Conservation (phyloP, 2,329 filamentous ascomycete genomes). For the Monosporascus ibericus region DNA sequence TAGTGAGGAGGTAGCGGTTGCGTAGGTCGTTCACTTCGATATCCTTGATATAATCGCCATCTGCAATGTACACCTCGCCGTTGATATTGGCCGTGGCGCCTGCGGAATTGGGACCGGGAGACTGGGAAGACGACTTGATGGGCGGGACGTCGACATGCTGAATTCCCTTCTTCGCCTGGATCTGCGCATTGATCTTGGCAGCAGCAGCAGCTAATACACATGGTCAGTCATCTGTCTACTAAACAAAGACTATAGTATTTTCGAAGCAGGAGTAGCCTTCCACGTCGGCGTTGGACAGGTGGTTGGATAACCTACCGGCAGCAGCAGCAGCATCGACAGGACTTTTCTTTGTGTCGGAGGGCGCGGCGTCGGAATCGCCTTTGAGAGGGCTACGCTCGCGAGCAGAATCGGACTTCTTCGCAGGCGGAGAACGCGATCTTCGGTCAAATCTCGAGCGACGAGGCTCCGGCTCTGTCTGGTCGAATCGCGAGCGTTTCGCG, state of each 20-base stretch:
- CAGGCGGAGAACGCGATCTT: conserved; percentile 77
- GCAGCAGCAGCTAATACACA: conserved; percentile 67
- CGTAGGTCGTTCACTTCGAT: conserved; percentile 98
- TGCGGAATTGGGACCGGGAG: conserved; percentile 31
- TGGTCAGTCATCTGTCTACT: conserved; percentile 18
- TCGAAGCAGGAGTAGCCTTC: conserved; percentile 4
- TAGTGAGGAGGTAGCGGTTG: conserved; percentile 94
- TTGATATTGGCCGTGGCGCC: conserved; percentile 56
- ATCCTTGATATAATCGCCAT: conserved; percentile 97
- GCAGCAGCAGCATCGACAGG: conserved; percentile 67
- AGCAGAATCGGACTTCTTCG: conserved; percentile 58
- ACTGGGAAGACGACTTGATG: conserved; percentile 53
- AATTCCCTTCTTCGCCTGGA: conserved; percentile 81
- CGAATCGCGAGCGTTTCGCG: conserved; percentile 85
- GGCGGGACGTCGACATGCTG: conserved; percentile 88
- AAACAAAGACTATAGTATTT: neutral
- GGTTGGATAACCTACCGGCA: conserved; percentile 52
- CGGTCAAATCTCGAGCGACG: conserved; percentile 81
- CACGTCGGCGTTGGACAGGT: conserved; percentile 3
- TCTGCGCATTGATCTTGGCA: conserved; percentile 76
- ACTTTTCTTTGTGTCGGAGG: conserved; percentile 39
- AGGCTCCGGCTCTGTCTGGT: conserved; percentile 80
- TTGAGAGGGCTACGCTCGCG: conserved; percentile 76
- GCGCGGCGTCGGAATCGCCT: conserved; percentile 32
- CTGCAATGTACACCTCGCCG: conserved; percentile 86